Evolutionary conservation across 2,329 filamentous ascomycete species (phyloP), one percentile per base, ranked within the genome.

Genomic region (Verticillium alfalfae): DNA sequence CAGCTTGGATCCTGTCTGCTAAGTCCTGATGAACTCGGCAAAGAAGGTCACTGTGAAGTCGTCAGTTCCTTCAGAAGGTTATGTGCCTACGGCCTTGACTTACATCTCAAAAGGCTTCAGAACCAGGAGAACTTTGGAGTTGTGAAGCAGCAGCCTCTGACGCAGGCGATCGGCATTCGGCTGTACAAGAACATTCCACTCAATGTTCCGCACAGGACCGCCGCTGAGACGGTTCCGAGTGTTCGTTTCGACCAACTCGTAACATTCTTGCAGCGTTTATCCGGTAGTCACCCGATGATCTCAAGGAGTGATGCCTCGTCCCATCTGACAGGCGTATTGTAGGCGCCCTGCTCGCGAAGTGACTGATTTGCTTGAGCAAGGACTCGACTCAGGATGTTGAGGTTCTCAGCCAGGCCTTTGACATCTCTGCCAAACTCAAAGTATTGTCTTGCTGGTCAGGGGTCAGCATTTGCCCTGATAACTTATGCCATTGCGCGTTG

Each of bases 31-130:
- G 69, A 56, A 75, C 67, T 12, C 65, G 61, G 34, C 66, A 63
- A 7, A 75, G 70, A n/a, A 73, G 69, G 58, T 75, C 72, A 52
- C 72, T 74, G 15, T 3, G 4, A 22, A 6, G 37, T 10, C 16
- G n/a, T 34, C 1, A 15, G 18, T 18, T 13, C 18, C 9, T 9
- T 10, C 26, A 31, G 5, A 31, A 31, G 26, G 26, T 5, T 31
- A 31, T 5, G 26, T 31, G 26, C 26, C 26, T 31, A 31, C 26
- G 26, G 26, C 26, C 26, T 31, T 31, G 26, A 49, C 72, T 65
- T 63, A 74, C 73, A 76, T 72, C 58, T 76, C 71, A 54, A 76
- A 74, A 0, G 74, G 74, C 57, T 73, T 72, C 39, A 76, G 56
- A 1, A 75, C 63, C 37, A 71, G 72, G 15, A 70, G 61, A 8